Base-by-base conservation (phyloP, 345 rosid genomes). In the Eucalyptus pumila region DNA sequence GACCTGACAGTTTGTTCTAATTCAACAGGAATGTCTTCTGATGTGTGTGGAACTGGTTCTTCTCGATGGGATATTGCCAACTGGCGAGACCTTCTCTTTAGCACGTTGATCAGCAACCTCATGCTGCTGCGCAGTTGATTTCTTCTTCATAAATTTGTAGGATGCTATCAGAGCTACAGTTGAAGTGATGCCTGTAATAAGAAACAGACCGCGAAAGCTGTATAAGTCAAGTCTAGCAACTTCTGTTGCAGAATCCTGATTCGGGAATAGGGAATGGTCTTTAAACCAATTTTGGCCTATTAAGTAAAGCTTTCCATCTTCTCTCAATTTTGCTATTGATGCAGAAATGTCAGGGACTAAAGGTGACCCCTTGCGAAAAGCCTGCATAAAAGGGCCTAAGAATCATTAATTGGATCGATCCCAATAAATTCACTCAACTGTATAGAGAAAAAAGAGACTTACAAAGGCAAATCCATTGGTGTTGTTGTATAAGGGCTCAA, bases 201-300 rank as follows among this genome's bases (percentile, higher is more conserved):
- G 87, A 85, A 91, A 89, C 50, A 93, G 91, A 17, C 93, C 93
- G 15, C 93, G 52, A 13, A 92, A 91, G 1, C 42, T 90, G 44
- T 86, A 15, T 14, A 87, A 56, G 8, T 62, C 87, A 23, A 92
- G 90, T 13, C 65, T 88, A 87, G 86, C 58, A 3, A 89, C 85
- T 21, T 60, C 12, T 83, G 69, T 54, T 30, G 10, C 34, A 4
- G 86, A 47, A 65, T 45, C 69, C 14, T 52, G 26, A 52, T 52
- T 0, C 0, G 5, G 58, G 58, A 21, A 52, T 52, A 52, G 58
- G 58, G 0, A 52, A 52, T 52, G 58, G 58, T 52, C 58, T 52
- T 52, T 52, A 52, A 52, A 52, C 58, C 58, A 52, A 52, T 8
- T 21, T 52, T 52, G 11, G 58, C 58, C 58, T 52, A 52, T 52